phyloP scores from a whole-genome alignment of 371 early-diverging fungal species.

The Mortierella sp. region DNA sequence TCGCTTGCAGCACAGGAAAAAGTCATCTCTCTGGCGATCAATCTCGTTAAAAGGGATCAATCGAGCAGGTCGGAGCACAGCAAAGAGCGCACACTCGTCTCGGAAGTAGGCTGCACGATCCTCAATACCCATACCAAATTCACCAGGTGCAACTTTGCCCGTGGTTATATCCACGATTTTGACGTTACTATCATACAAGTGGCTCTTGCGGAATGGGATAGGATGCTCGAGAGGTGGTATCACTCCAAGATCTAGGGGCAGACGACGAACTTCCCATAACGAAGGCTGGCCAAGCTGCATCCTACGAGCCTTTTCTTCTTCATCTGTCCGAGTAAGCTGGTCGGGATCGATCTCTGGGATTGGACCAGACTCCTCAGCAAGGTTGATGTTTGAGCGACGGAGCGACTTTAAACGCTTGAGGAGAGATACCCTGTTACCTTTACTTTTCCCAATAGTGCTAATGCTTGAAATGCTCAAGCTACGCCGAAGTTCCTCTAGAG shows the following conservation, averaged over 20 bases:
- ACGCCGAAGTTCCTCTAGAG: slow-evolving; percentile 16
- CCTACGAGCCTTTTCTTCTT: slow-evolving; percentile 33
- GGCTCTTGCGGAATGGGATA: slow-evolving; percentile 39
- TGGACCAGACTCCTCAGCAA: slow-evolving; percentile 12
- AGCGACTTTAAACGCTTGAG: slow-evolving; percentile 34
- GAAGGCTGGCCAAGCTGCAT: slow-evolving; percentile 43
- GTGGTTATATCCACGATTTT: slow-evolving; percentile 39
- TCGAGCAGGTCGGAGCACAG: slow-evolving; percentile 35
- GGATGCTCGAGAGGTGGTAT: slow-evolving; percentile 44
- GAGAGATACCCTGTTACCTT: slow-evolving; percentile 17
- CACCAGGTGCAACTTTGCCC: slow-evolving; percentile 30
- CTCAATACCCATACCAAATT: slow-evolving; percentile 53
- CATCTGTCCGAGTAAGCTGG: slow-evolving; percentile 27
- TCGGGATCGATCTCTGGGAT: slow-evolving; percentile 39
- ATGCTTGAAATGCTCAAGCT: background rate
- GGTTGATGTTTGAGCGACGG: slow-evolving; percentile 14
- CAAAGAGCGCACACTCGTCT: slow-evolving; percentile 38
- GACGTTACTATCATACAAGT: slow-evolving; percentile 39
- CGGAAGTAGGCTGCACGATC: slow-evolving; percentile 46
- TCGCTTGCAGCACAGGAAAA: slow-evolving; percentile 32
- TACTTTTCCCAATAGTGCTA: background rate
- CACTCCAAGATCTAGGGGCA: slow-evolving; percentile 37
- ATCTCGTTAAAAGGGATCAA: slow-evolving; percentile 27
- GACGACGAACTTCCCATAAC: slow-evolving; percentile 46
- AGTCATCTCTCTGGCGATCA: slow-evolving; percentile 39